These are phyloP conservation scores for Cucumis melo DNA, from an alignment of 306 rosid genomes.

Conservation along the genomic window DNA sequence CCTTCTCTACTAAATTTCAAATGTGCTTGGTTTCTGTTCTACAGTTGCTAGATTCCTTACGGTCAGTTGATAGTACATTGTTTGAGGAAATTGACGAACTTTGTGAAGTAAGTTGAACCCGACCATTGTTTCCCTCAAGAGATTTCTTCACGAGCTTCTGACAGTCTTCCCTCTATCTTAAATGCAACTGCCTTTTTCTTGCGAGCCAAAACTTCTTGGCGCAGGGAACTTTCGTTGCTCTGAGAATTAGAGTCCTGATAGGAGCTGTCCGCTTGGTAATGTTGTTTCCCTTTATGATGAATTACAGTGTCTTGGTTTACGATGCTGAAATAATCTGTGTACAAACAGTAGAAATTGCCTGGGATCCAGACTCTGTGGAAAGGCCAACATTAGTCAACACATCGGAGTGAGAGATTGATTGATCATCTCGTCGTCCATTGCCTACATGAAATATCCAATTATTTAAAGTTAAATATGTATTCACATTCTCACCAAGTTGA, in stretches of 20 bases:
- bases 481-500: slow-evolving; percentile 19
- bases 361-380: slow-evolving; percentile 4
- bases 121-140: slow-evolving; percentile 36
- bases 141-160: slow-evolving; percentile 79
- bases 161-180: slow-evolving; percentile 80
- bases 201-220: slow-evolving; percentile 59
- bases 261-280: slow-evolving; percentile 12
- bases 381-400: slow-evolving; percentile 13
- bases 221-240: slow-evolving; percentile 21
- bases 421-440: no score
- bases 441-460: slow-evolving; percentile 27
- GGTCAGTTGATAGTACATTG: slow-evolving; percentile 17
- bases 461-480: slow-evolving; percentile 35
- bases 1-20: slow-evolving; percentile 94
- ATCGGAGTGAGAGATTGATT: slow-evolving; percentile 14
- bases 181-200: slow-evolving; percentile 75
- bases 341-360: slow-evolving; percentile 11
- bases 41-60: slow-evolving; percentile 24
- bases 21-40: slow-evolving; percentile 16
- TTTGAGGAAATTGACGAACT: slow-evolving; percentile 14
- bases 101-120: slow-evolving; percentile 18
- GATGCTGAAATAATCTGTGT: slow-evolving; percentile 12
- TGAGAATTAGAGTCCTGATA: slow-evolving; percentile 28
- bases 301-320: slow-evolving; percentile 16
- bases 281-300: slow-evolving; percentile 29